These are phyloP conservation scores for Chlorophyllum brunneum DNA, from an alignment of 768 basidiomycete species.

Conservation along the genomic window DNA sequence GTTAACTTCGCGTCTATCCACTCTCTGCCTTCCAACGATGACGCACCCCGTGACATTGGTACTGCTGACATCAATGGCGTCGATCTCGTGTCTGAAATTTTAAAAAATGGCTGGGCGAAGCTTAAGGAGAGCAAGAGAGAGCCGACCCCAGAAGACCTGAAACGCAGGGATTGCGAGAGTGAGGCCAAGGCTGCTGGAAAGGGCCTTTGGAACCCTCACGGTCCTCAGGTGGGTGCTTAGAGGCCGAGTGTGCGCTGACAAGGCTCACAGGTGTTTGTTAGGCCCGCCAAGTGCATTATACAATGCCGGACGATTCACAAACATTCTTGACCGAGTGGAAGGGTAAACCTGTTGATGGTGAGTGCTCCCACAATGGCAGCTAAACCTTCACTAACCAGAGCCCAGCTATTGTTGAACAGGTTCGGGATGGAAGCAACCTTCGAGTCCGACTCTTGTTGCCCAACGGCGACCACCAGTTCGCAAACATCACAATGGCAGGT, in stretches of 20 bases:
- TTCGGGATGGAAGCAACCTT: conserved; percentile 88
- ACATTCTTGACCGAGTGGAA: conserved; percentile 90
- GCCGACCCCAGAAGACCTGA: conserved; percentile 72
- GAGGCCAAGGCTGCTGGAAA: conserved; percentile 73
- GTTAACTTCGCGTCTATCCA: conserved; percentile 82
- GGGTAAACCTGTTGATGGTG: conserved; percentile 86
- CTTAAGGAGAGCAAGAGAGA: conserved; percentile 86
- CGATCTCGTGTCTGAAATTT: conserved; percentile 73
- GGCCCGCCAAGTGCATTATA: conserved; percentile 73
- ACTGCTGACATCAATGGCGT: conserved; percentile 66
- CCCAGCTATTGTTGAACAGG: conserved; percentile 87
- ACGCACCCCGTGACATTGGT: conserved; percentile 76
- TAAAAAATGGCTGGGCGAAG: conserved; percentile 91
- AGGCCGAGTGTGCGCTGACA: neutral
- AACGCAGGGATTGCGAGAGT: conserved; percentile 67
- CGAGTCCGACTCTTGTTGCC: conserved; percentile 87
- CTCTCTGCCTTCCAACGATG: conserved; percentile 72
- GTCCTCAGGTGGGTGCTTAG: conserved; percentile 49
- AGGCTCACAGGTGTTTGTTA: conserved; percentile 25
- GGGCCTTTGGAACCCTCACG: conserved; percentile 86
- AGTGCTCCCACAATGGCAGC: conserved; percentile 10
- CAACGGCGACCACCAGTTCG: conserved; percentile 84
- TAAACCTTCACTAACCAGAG: conserved; percentile 9
- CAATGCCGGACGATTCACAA: conserved; percentile 88
- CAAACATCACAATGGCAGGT: conserved; percentile 83